These are phyloP conservation scores for Blastomyces parvus DNA, from an alignment of 2,329 filamentous ascomycete genomes.

Conservation along the genomic window DNA sequence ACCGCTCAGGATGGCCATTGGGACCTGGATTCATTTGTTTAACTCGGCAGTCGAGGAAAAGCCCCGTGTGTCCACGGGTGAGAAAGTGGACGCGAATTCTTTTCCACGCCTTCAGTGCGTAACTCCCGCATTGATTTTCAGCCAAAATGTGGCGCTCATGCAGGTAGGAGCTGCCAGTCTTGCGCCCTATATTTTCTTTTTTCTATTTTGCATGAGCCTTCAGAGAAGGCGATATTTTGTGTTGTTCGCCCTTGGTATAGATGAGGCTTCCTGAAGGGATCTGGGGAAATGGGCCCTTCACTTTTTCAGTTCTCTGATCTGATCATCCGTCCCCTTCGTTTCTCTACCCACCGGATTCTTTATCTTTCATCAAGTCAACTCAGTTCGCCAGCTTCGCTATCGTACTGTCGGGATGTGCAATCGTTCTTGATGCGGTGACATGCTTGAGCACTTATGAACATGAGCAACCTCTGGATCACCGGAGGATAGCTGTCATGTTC, in stretches of 20 bases:
- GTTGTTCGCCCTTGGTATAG: background rate
- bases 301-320: background rate
- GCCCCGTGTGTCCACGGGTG: background rate
- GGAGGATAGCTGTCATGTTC: background rate
- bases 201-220: background rate
- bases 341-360: background rate
- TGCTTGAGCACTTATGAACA: background rate
- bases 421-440: background rate
- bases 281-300: too few relatives aligned
- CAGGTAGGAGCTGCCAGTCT: background rate
- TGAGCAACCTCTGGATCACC: background rate
- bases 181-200: background rate
- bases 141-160: background rate
- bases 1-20: background rate
- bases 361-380: background rate
- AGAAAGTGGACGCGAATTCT: background rate
- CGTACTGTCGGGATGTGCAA: background rate
- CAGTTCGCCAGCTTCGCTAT: background rate
- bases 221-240: background rate
- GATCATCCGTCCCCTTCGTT: background rate
- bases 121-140: background rate
- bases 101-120: background rate
- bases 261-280: too few relatives aligned
- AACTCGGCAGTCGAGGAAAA: background rate
- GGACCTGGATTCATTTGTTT: background rate